These are phyloP conservation scores for Rhodotorula sp. DNA, from an alignment of 1,284 basidiomycete genomes.

Conservation along the genomic window DNA sequence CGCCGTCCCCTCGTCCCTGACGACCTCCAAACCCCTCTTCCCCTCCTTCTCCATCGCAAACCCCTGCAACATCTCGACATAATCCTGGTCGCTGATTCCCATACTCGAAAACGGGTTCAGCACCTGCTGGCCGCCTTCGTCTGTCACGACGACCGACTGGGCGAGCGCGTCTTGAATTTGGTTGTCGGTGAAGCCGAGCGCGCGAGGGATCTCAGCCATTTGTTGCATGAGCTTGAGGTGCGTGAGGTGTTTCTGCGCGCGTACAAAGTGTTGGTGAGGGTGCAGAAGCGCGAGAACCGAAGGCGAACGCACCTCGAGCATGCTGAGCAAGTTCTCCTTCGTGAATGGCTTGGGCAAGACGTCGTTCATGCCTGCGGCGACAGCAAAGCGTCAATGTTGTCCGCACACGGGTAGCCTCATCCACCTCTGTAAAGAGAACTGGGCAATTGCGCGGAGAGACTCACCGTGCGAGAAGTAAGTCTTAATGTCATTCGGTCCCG, in stretches of 20 bases:
- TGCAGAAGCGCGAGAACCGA: neutral
- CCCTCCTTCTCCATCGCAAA: conserved; percentile 40
- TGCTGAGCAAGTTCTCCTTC: conserved; percentile 80
- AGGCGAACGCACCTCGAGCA: conserved; percentile 69
- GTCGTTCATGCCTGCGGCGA: conserved; percentile 79
- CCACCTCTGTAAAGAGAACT: too few relatives aligned
- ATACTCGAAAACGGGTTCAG: conserved; percentile 40
- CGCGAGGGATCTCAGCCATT: conserved; percentile 67
- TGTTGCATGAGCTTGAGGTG: conserved; percentile 88
- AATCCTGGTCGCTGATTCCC: conserved; percentile 38
- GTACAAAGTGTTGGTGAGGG: neutral
- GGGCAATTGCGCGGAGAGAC: too few relatives aligned
- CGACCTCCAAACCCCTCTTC: conserved; percentile 37
- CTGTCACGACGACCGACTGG: conserved; percentile 24
- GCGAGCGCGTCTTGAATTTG: conserved; percentile 41
- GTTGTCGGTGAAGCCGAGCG: conserved; percentile 61
- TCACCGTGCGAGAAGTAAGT: conserved; percentile 78
- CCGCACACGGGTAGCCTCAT: too few relatives aligned
- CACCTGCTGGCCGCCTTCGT: conserved; percentile 17
- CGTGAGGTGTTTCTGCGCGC: conserved; percentile 75
- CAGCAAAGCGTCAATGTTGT: too few relatives aligned
- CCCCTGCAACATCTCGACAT: conserved; percentile 38
- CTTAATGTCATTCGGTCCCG: conserved; percentile 83
- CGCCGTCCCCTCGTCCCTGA: conserved; percentile 26
- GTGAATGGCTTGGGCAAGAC: conserved; percentile 97